Conservation (phyloP, 306 rosid species). For the Lathyrus aphaca region DNA sequence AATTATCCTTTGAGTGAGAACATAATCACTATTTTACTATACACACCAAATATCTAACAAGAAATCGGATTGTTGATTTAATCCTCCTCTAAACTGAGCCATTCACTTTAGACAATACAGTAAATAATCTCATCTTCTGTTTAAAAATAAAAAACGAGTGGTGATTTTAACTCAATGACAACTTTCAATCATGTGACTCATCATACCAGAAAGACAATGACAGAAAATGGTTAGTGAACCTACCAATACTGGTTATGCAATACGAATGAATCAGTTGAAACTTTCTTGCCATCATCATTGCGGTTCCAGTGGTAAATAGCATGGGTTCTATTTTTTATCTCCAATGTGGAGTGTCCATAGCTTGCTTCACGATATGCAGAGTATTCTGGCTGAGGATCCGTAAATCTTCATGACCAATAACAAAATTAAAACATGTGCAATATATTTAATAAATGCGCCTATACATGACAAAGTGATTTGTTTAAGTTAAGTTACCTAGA, state of each 20-base stretch:
- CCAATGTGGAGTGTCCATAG: conserved; percentile 93
- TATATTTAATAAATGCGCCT: conserved; percentile 1
- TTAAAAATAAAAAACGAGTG: not conserved
- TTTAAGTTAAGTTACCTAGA: conserved; percentile 54
- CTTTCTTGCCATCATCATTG: conserved; percentile 90
- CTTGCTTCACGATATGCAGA: conserved; percentile 97
- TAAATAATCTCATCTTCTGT: not conserved
- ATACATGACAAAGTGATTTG: conserved; percentile 5
- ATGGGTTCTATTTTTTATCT: conserved; percentile 79
- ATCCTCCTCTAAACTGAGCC: not conserved
- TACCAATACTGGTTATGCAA: conserved; percentile 90
- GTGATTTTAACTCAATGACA: too few relatives aligned
- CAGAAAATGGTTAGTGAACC: too few relatives aligned
- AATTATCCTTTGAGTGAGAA: conserved; percentile 26
- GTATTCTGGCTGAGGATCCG: conserved; percentile 89
- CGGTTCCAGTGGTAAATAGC: conserved; percentile 99
- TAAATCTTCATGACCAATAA: conserved; percentile 58
- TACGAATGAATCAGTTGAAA: conserved; percentile 62
- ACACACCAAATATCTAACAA: not conserved
- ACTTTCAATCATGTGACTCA: too few relatives aligned
- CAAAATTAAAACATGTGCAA: conserved; percentile 9
- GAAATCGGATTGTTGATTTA: not conserved
- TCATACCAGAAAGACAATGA: too few relatives aligned
- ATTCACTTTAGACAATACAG: not conserved
- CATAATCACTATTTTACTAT: not conserved